phyloP scores from a whole-genome alignment of 208 protist species.

The Leishmania martiniquensis region DNA sequence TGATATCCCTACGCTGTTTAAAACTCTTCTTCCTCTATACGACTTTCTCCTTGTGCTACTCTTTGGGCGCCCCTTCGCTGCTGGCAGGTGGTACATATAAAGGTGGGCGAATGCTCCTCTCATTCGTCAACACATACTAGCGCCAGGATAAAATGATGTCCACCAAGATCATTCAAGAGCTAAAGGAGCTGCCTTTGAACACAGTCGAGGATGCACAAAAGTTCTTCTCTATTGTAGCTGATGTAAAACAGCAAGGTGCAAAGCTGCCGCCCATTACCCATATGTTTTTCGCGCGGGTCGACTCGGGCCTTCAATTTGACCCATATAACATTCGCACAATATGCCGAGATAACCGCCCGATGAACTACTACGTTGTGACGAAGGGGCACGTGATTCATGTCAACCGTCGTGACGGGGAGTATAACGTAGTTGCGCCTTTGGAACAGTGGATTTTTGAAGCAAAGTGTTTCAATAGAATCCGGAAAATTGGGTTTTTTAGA shows the following conservation, averaged over 20 bases:
- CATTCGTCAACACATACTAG: not conserved
- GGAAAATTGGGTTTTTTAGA: constrained; percentile 67
- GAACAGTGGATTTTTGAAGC: constrained; percentile 65
- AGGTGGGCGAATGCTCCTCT: not conserved
- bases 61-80: constrained; percentile 15
- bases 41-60: not conserved
- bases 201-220: constrained; percentile 57
- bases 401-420: constrained; percentile 46
- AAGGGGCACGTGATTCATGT: constrained; percentile 75
- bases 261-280: constrained; percentile 70
- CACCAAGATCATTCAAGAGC: constrained; percentile 30
- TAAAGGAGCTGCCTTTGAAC: constrained; percentile 37
- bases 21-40: not conserved
- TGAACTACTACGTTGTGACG: constrained; percentile 88
- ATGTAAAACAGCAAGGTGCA: constrained; percentile 37
- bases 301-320: constrained; percentile 64
- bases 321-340: constrained; percentile 89
- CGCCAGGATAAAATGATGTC: constrained; percentile 8
- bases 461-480: constrained; percentile 47
- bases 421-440: constrained; percentile 43
- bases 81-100: not conserved
- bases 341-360: constrained; percentile 44
- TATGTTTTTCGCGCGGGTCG: constrained; percentile 81
- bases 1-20: not conserved
- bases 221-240: constrained; percentile 50